These are phyloP conservation scores for Massospora cicadina DNA, from an alignment of 371 early-diverging fungal species.

Conservation along the genomic window DNA sequence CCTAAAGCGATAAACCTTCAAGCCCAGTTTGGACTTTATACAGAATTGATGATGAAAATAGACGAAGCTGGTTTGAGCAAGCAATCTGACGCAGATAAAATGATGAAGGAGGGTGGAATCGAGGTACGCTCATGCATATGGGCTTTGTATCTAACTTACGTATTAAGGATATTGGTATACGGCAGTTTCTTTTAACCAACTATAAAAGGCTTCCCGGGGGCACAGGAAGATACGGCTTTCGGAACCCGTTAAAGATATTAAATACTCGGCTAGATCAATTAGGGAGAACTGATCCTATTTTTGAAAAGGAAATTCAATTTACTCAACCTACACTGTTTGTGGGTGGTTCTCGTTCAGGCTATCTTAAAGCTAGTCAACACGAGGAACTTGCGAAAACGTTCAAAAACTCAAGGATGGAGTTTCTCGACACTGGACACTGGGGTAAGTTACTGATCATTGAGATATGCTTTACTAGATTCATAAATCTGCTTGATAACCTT, in stretches of 20 bases:
- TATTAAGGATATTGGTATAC: constrained; percentile 32
- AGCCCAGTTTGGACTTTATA: constrained; percentile 33
- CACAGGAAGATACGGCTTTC: constrained; percentile 28
- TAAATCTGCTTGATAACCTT: too few species aligned
- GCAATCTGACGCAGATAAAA: constrained; percentile 52
- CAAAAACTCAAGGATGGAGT: constrained; percentile 34
- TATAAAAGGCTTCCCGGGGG: constrained; percentile 31
- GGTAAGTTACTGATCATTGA: constrained; percentile 46
- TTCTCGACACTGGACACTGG: constrained; percentile 74
- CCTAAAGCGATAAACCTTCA: constrained; percentile 36
- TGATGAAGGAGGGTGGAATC: constrained; percentile 27
- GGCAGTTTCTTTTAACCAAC: constrained; percentile 83
- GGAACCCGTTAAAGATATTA: constrained; percentile 52
- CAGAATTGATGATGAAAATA: constrained; percentile 45
- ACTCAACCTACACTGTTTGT: constrained; percentile 55
- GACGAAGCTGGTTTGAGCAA: constrained; percentile 29
- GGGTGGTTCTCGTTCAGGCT: constrained; percentile 48
- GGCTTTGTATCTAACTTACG: neutral
- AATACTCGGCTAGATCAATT: constrained; percentile 31
- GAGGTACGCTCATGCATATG: constrained; percentile 15
- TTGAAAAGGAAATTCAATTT: constrained; percentile 7
- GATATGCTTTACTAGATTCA: too few species aligned
- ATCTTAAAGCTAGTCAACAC: constrained; percentile 30
- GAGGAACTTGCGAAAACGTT: constrained; percentile 36
- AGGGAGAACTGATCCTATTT: constrained; percentile 21